Evolutionary conservation across 2,329 filamentous ascomycete genomes (phyloP).

Genomic region (Diaporthe nobilis): DNA sequence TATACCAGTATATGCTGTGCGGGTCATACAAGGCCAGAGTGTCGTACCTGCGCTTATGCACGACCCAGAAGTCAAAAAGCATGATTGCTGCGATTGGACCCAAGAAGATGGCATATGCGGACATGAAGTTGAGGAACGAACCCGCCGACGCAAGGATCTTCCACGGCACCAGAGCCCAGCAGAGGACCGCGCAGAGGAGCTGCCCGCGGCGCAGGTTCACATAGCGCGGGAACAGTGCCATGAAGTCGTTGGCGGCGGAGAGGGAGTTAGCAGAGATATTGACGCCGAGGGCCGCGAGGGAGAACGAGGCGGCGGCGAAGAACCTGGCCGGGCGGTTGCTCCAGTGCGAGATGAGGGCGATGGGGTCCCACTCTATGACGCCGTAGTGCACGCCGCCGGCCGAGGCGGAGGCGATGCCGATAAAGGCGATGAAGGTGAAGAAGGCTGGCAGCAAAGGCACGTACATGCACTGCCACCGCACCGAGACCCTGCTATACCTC

Average conservation of each 20-base stretch:
- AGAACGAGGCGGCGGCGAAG: constrained; percentile 33
- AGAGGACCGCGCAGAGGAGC: constrained; percentile 56
- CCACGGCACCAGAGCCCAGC: constrained; percentile 69
- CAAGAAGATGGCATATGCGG: constrained; percentile 53
- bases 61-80: constrained; percentile 50
- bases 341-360: constrained; percentile 56
- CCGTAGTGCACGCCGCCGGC: constrained; percentile 57
- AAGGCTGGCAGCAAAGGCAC: constrained; percentile 54
- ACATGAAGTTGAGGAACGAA: constrained; percentile 64
- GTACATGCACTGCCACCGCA: constrained; percentile 38
- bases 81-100: constrained; percentile 57
- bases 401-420: constrained; percentile 59
- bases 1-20: constrained; percentile 56
- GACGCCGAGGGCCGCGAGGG: constrained; percentile 63
- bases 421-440: constrained; percentile 57
- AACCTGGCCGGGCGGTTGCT: constrained; percentile 34
- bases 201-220: constrained; percentile 66
- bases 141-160: constrained; percentile 66
- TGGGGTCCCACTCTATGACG: constrained; percentile 60
- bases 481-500: constrained; percentile 37
- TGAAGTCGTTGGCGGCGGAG: constrained; percentile 66
- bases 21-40: constrained; percentile 59
- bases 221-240: constrained; percentile 64
- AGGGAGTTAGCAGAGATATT: constrained; percentile 68
- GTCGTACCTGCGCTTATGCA: constrained; percentile 53